Evolutionary conservation across 805 yeast species (phyloP), one percentile per base, ranked within the genome.

Genomic region (Lachancea thermotolerans): DNA sequence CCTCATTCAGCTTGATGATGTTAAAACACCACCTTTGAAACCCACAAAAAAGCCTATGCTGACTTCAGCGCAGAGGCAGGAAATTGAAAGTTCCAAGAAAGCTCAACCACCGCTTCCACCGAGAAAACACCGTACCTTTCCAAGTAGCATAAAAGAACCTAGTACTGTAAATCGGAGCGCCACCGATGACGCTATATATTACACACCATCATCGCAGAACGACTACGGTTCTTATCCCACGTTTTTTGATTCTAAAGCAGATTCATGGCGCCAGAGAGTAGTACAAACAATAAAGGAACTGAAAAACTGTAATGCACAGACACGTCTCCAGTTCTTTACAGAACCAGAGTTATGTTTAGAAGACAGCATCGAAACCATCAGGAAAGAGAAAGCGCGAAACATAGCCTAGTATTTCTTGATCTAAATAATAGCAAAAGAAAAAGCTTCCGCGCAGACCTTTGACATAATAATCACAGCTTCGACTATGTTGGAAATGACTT

Each of bases 231-330:
- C 61, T 15, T 54, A 57, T 34, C 47, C 50, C 39, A 45, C 55
- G 2, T 58, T 50, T 16, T 58, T 66, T 12, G 85, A 79, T 51
- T 77, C 72, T 46, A 73, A 68, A 37, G 71, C 72, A 18, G 81
- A 77, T 16, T 53, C 67, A 15, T 82, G 90, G 90, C 72, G 71
- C 44, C 65, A 66, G 29, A 68, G 87, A 37, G 67, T 79, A 1
- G 50, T 62, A n/a, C 58, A 63, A 4, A 74, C 79, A 10, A 58
- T 64, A 2, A 35, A 42, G 12, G 53, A 56, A 41, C 44, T 65
- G 34, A 52, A 50, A 2, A 49, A 46, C 4, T 49, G 51, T 15
- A 49, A 44, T 29, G 50, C 45, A 15, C 47, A 55, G 12, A 47
- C 60, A 10, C 46, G 56, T 3, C 29, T 65, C 8, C 51, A 56